Evolutionary conservation across 495 filamentous ascomycete species (phyloP), one percentile per base, ranked within the genome.

Genomic region (Xylaria intraflava): DNA sequence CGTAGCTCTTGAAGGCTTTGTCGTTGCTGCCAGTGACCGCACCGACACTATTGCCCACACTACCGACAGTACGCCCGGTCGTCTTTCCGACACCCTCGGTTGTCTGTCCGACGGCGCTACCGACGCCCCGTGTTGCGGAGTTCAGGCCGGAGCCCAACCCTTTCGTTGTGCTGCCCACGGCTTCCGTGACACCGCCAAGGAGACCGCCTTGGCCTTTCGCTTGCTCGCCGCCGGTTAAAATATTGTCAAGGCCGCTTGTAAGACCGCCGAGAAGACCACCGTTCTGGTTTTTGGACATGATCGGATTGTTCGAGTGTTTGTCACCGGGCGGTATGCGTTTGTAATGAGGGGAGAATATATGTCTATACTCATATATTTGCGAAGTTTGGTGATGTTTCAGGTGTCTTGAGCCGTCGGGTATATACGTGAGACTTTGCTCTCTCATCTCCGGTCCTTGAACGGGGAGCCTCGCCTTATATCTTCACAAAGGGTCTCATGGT

Each of bases 141-240:
- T 67, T 69, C 2, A 69, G 55, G 24, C 60, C 60, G 22, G 70
- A 69, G 23, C 69, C 69, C n/a, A 65, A 51, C 8, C 68, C 65
- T 39, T 70, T 59, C 12, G 68, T 69, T 0, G 68, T 71, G 53
- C 46, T 64, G 36, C 56, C 58, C 0, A 66, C 57, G 7, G 61
- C 58, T n/a, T 56, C 50, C 16, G 58, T 57, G 17, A 72, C 57
- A 22, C 62, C 58, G 33, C 71, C 70, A 29, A 72, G 60, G 3
- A 74, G 70, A 20, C 71, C 71, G 35, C 69, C 71, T 50, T 73
- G 67, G 14, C 69, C 69, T 4, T 73, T 61, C 12, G 64, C 61
- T 50, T 72, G 58, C 40, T 72, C 71, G 16, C 68, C 70, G 33
- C 70, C 70, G 2, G 69, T 71, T 33, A 72, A 62, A 24, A 71